A percentile compares a stretch with the other conserved stretches of the same genome.
phyloP scores from a whole-genome alignment of 257 asterid species.

The Solanum commersonii region DNA sequence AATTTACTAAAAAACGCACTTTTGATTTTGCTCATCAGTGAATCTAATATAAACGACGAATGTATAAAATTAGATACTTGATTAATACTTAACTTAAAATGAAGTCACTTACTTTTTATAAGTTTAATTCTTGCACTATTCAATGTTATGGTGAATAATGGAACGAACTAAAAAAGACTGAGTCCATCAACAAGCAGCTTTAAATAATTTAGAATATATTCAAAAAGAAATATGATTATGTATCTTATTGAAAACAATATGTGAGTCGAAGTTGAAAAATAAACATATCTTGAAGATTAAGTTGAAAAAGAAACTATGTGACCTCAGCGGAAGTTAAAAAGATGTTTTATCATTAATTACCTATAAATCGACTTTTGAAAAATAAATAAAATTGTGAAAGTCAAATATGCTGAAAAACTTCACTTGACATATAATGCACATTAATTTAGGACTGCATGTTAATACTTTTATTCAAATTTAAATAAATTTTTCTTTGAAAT shows the following conservation, averaged over 20 bases:
- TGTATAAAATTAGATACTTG: too few relatives aligned
- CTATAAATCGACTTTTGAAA: neutral
- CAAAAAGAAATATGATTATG: neutral
- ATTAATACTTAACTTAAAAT: too few relatives aligned
- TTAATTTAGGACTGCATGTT: neutral
- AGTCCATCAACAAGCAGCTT: neutral
- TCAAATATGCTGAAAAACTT: neutral
- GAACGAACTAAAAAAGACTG: neutral
- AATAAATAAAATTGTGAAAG: neutral
- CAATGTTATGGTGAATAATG: too few relatives aligned
- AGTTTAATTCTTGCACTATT: too few relatives aligned
- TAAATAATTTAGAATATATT: too few relatives aligned
- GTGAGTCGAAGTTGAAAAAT: neutral
- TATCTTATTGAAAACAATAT: neutral
- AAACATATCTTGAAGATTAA: neutral
- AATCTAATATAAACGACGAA: too few relatives aligned
- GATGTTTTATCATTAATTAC: neutral
- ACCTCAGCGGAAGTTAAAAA: neutral
- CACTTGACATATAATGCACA: neutral
- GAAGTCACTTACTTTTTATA: too few relatives aligned
- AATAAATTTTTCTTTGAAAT: neutral
- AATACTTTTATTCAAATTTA: neutral
- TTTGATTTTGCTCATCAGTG: too few relatives aligned
- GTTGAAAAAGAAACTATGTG: neutral
- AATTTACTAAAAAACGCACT: too few relatives aligned